Evolutionary conservation across 1,284 basidiomycete genomes (phyloP).

Genomic region (Trichosporon sp.): DNA sequence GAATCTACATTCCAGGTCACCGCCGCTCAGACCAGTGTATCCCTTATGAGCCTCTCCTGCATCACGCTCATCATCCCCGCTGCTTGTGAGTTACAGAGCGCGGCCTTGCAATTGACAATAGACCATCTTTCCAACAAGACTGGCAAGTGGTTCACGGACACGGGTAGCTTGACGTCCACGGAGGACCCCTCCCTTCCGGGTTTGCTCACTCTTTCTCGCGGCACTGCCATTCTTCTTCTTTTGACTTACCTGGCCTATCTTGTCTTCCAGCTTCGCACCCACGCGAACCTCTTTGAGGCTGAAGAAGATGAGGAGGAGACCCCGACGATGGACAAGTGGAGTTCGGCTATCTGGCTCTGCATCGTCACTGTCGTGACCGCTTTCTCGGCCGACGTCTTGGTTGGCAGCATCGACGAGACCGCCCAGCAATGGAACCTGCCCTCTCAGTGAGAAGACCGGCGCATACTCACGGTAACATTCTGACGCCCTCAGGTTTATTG

Average conservation of each 20-base stretch:
- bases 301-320: conserved; percentile 52
- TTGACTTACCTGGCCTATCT: conserved; percentile 76
- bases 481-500: conserved; percentile 39
- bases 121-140: conserved; percentile 37
- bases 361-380: conserved; percentile 71
- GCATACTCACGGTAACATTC: not conserved
- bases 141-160: conserved; percentile 5
- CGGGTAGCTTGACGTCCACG: conserved; percentile 18
- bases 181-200: conserved; percentile 51
- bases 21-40: conserved; percentile 70
- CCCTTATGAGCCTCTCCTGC: conserved; percentile 81
- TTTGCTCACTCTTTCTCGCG: conserved; percentile 71
- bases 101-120: conserved; percentile 7
- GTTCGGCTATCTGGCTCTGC: conserved; percentile 56
- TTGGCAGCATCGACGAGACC: conserved; percentile 84
- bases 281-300: conserved; percentile 53
- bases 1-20: conserved; percentile 74
- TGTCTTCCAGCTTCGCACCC: conserved; percentile 54
- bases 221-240: conserved; percentile 75
- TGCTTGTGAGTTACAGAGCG: conserved; percentile 54
- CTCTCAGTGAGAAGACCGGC: conserved; percentile 51
- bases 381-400: conserved; percentile 67
- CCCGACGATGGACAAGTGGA: conserved; percentile 62
- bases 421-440: conserved; percentile 72
- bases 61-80: conserved; percentile 90